Evolutionary conservation across 2,329 filamentous ascomycete species (phyloP), one percentile per base, ranked within the genome.

Genomic region (Lachnellula occidentalis): DNA sequence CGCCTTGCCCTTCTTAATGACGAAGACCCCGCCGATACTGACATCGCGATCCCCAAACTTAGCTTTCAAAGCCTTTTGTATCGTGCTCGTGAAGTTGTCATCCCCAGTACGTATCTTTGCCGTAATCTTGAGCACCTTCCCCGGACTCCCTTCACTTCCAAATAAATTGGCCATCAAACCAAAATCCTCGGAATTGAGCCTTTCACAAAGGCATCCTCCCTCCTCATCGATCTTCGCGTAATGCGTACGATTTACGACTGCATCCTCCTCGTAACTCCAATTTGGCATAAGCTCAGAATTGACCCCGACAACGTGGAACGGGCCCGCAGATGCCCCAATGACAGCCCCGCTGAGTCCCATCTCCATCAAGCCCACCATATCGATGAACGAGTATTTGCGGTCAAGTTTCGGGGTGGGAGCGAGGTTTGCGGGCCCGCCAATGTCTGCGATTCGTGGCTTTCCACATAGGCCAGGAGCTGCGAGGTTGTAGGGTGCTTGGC

Each of bases 81-180:
- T 67, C 15, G 64, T 61, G 24, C 69, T 67, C 0, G 69, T 67
- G 47, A 74, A 72, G 50, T 67, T 73, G 45, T 57, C 55, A 11
- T 55, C 56, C 2, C 68, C 67, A 4, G 19, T 63, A 0, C 73
- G 66, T 2, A 58, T 60, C 5, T 62, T 62, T 0, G 70, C 73
- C 1, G 57, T 69, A 14, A 76, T 60, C 39, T 71, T 72, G 2
- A 76, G 50, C 0, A 73, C 68, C 0, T 65, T 63, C 0, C 74
- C 73, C 0, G 66, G 27, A 1, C 61, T 27, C 0, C 73, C 73
- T 2, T 59, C 54, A 0, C 66, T 74, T 0, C 73, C 72, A 46
- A 70, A 74, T 0, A 76, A 60, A 50, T 76, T 76, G 36, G 67
- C 67, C 74, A 76, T 76, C 8, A 76, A 58, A 0, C 63, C 73